Evolutionary conservation across 257 asterid genomes (phyloP).

Genomic region (Fraxinus americana): DNA sequence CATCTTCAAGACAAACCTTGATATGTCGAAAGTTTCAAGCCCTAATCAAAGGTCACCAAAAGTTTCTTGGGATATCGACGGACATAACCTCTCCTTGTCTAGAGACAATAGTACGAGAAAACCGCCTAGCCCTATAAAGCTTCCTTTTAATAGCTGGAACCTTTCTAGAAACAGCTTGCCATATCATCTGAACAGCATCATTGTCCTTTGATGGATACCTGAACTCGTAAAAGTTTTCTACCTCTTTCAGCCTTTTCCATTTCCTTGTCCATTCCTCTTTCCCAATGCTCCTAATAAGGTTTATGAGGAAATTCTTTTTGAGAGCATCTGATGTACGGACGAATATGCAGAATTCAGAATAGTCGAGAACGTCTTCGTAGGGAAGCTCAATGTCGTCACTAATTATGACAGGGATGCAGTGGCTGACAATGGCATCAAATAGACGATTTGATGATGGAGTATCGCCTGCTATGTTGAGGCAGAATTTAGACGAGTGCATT

Average conservation of each 20-base stretch:
- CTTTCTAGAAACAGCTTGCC: conserved; percentile 38
- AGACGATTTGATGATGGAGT: conserved; percentile 88
- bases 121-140: conserved; percentile 40
- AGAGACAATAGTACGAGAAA: conserved; percentile 21
- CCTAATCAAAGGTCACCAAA: conserved; percentile 35
- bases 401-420: conserved; percentile 75
- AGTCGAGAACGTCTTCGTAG: conserved; percentile 66
- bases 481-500: conserved; percentile 72
- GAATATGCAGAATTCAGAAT: conserved; percentile 64
- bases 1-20: not conserved
- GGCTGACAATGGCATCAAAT: conserved; percentile 78
- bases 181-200: conserved; percentile 80
- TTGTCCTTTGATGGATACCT: conserved; percentile 56
- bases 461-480: conserved; percentile 84
- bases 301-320: conserved; percentile 46
- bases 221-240: conserved; percentile 51
- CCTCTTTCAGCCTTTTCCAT: conserved; percentile 65
- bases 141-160: conserved; percentile 39
- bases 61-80: conserved; percentile 50
- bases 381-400: conserved; percentile 84
- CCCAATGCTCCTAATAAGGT: conserved; percentile 46
- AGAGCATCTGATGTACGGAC: conserved; percentile 58
- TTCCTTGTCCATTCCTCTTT: conserved; percentile 66
- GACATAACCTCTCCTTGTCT: conserved; percentile 34
- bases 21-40: too few species aligned